These are phyloP conservation scores for Wilhelminamyces savonicus DNA, from an alignment of 805 yeast species.

Conservation along the genomic window DNA sequence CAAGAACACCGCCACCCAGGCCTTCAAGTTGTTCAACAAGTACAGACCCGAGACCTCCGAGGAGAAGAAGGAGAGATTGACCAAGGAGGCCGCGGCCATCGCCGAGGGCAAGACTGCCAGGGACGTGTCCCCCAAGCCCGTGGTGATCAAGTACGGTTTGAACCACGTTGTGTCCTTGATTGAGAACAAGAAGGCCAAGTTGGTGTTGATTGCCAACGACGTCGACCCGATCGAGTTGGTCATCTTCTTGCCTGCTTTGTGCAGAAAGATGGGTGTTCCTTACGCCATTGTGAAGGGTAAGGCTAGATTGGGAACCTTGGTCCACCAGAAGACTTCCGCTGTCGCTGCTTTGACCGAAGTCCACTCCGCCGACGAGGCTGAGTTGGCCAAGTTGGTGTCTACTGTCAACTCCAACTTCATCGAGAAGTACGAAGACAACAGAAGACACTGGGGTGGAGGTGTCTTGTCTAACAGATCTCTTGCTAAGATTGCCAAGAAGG, in stretches of 20 bases:
- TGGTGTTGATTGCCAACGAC: constrained; percentile 96
- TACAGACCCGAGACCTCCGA: constrained; percentile 97
- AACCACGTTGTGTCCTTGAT: constrained; percentile 97
- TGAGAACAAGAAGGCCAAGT: constrained; percentile 98
- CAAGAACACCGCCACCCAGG: constrained; percentile 97
- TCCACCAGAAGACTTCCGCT: constrained; percentile 95
- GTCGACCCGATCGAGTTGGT: constrained; percentile 99
- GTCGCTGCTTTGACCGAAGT: constrained; percentile 98
- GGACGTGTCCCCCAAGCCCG: constrained; percentile 96
- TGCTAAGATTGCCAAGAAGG: constrained; percentile 75
- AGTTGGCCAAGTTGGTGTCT: constrained; percentile 86
- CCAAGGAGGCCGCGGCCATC: constrained; percentile 98
- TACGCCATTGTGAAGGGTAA: constrained; percentile 40
- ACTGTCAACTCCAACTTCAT: constrained; percentile 90
- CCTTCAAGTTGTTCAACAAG: constrained; percentile 96
- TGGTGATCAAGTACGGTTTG: constrained; percentile 95
- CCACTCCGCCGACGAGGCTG: constrained; percentile 88
- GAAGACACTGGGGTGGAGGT: constrained; percentile 99
- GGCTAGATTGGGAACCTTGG: constrained; percentile 49
- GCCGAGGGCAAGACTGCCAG: constrained; percentile 97
- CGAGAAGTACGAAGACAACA: constrained; percentile 91
- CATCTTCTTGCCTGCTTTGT: constrained; percentile 94
- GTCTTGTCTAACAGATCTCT: constrained; percentile 91
- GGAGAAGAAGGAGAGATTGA: constrained; percentile 98
- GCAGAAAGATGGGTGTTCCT: constrained; percentile 99